These are phyloP conservation scores for Amesomyces nigricolor DNA, from an alignment of 2,329 filamentous ascomycete genomes.

Conservation along the genomic window DNA sequence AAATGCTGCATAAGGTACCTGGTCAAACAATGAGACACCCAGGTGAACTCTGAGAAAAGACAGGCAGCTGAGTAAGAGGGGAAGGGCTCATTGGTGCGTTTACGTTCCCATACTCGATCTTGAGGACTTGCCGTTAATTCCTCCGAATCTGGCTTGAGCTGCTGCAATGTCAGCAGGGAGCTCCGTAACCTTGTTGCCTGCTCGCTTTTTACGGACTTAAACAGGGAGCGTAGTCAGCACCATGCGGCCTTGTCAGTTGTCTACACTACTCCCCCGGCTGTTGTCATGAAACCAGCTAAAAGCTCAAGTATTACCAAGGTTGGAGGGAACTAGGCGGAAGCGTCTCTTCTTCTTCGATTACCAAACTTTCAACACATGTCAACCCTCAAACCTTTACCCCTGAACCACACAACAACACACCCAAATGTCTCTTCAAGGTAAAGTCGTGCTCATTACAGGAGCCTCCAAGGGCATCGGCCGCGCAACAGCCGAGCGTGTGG, in stretches of 20 bases:
- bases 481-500: conserved; percentile 40
- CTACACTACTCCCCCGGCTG: no score
- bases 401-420: no score
- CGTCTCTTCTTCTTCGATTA: no score
- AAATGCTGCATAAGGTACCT: no score
- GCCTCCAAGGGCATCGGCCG: conserved; percentile 41
- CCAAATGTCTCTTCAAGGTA: conserved; percentile 29
- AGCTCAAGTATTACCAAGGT: no score
- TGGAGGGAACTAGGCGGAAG: no score
- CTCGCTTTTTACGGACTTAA: background rate
- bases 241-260: background rate
- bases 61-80: background rate
- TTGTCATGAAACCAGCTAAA: no score
- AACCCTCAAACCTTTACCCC: background rate
- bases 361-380: background rate
- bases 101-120: background rate
- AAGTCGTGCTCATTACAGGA: conserved; percentile 48
- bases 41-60: no score
- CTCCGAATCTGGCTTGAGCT: no score
- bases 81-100: background rate
- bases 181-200: background rate
- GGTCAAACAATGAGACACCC: no score
- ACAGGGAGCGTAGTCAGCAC: background rate
- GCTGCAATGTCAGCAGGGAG: no score
- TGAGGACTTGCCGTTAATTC: background rate